Evolutionary conservation across 768 basidiomycete genomes (phyloP).

Genomic region (Mycena pura): DNA sequence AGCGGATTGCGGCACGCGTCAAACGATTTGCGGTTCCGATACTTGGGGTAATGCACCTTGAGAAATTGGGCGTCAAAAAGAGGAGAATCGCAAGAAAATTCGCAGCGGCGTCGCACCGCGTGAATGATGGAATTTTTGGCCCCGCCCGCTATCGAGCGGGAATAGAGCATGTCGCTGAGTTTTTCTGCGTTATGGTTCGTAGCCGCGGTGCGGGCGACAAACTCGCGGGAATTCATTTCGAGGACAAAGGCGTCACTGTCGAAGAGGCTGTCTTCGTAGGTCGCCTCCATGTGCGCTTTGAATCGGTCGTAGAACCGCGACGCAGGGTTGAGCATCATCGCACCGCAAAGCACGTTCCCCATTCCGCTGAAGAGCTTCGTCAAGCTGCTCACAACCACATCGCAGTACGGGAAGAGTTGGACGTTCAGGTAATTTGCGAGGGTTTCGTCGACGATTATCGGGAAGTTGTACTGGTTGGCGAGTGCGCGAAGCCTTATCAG

Average conservation of each 20-base stretch:
- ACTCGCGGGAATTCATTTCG: constrained; percentile 85
- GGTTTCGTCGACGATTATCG: constrained; percentile 78
- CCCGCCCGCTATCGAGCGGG: too few species aligned
- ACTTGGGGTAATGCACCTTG: too few species aligned
- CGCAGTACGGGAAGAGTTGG: constrained; percentile 68
- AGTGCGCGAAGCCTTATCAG: not conserved
- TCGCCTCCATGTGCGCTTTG: constrained; percentile 48
- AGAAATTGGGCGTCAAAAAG: not conserved
- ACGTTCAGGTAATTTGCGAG: constrained; percentile 83
- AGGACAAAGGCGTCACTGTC: constrained; percentile 79
- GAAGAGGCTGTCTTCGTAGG: constrained; percentile 74
- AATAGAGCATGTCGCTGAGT: constrained; percentile 61
- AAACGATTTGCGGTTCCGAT: too few species aligned
- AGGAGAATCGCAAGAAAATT: not conserved
- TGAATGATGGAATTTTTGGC: too few species aligned
- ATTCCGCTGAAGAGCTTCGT: constrained; percentile 83
- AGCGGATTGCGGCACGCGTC: too few species aligned
- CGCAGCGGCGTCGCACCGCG: constrained; percentile 36
- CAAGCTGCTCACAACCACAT: constrained; percentile 76
- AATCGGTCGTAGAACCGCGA: constrained; percentile 59
- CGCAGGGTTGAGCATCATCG: constrained; percentile 74
- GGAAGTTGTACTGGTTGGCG: constrained; percentile 74
- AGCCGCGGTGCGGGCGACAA: constrained; percentile 58
- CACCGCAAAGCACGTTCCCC: constrained; percentile 84
- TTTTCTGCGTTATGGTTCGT: constrained; percentile 74